These are phyloP conservation scores for Chlorella sp. DNA, from an alignment of 139 green algal genomes.

Conservation along the genomic window DNA sequence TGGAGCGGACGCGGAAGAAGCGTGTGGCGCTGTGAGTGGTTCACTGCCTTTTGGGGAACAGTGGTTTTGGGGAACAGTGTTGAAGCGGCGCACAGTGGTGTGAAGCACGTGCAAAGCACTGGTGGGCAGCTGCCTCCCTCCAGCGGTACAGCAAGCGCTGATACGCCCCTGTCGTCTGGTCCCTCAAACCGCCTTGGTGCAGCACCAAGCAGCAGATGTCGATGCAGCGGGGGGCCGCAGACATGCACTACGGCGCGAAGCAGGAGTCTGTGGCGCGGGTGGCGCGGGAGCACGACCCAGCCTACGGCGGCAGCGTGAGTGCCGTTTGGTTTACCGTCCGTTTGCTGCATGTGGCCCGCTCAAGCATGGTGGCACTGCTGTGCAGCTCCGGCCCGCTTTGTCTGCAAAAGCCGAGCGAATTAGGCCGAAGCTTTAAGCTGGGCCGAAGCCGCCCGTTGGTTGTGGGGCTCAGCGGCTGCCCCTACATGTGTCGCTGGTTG, in stretches of 20 bases:
- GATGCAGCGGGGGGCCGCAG: neutral
- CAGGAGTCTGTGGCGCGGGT: conserved; percentile 14
- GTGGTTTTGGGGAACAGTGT: too few relatives aligned
- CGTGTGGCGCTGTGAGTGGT: conserved; percentile 26
- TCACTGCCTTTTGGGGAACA: too few relatives aligned
- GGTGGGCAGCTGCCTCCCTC: too few relatives aligned
- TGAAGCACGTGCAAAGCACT: too few relatives aligned
- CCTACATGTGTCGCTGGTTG: too few relatives aligned
- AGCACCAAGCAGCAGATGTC: neutral
- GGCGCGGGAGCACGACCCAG: conserved; percentile 15
- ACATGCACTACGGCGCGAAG: conserved; percentile 12
- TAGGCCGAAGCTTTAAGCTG: too few relatives aligned
- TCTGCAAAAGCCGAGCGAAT: too few relatives aligned
- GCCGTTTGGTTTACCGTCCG: too few relatives aligned
- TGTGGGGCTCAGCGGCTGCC: too few relatives aligned
- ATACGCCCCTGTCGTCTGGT: neutral
- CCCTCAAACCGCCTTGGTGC: neutral
- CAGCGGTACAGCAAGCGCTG: too few relatives aligned
- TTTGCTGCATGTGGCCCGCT: neutral
- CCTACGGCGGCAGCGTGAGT: conserved; percentile 18
- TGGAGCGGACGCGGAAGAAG: conserved; percentile 13
- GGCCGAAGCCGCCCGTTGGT: too few relatives aligned
- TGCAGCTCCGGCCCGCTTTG: neutral
- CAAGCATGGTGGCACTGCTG: neutral
- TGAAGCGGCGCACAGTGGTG: too few relatives aligned